These are phyloP conservation scores for Bonia amplexicaulis DNA, from an alignment of 176 grass and related monocot species.

Conservation along the genomic window DNA sequence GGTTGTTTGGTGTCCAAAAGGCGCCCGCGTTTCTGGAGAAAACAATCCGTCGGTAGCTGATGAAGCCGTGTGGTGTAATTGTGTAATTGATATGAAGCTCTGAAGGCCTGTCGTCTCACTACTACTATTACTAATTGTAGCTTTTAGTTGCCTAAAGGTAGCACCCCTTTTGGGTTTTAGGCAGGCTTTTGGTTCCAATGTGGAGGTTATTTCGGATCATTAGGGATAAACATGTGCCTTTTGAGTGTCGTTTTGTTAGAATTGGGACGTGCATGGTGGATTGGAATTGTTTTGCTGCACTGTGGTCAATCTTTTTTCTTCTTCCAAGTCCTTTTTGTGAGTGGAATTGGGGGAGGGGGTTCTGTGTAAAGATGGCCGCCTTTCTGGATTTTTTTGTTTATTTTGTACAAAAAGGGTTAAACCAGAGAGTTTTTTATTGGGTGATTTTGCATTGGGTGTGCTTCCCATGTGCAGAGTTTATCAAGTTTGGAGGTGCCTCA, in stretches of 20 bases:
- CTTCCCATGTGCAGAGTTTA: background rate
- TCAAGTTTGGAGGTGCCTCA: background rate
- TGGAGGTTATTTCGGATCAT: constrained; percentile 5
- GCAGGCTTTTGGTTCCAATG: background rate
- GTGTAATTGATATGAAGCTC: background rate
- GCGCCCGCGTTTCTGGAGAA: background rate
- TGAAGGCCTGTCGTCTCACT: background rate
- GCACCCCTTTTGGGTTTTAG: background rate
- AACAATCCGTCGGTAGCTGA: background rate
- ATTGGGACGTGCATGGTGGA: background rate
- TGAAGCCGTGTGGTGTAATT: background rate
- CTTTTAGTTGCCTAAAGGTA: constrained; percentile 6
- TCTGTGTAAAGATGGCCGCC: background rate
- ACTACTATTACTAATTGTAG: background rate
- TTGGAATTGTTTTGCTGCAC: background rate
- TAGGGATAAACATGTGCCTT: background rate
- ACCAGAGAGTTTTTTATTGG: background rate
- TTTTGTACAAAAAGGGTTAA: background rate
- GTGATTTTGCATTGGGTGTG: background rate
- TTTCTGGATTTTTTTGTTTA: background rate
- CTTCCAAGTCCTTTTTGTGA: background rate
- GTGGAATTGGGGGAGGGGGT: background rate
- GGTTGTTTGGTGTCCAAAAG: background rate
- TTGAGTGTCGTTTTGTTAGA: constrained; percentile 4
- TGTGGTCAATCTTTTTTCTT: background rate